These are phyloP conservation scores for Raddia guianensis DNA, from an alignment of 176 grass and related monocot species.

Conservation along the genomic window DNA sequence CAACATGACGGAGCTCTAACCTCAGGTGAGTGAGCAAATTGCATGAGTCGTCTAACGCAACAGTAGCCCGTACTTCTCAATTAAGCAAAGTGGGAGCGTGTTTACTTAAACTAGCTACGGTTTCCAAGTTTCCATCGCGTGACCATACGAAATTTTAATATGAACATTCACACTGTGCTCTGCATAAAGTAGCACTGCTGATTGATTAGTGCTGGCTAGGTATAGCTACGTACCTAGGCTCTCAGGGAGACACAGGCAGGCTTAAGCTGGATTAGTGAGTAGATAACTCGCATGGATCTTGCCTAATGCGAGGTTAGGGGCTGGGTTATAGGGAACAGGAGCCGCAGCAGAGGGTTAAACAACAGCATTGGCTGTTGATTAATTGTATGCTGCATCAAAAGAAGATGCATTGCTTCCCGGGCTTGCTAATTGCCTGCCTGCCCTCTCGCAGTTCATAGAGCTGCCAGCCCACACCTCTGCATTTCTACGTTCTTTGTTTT, in stretches of 20 bases:
- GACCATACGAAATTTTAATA: neutral
- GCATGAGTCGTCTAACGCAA: neutral
- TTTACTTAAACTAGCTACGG: neutral
- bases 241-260: slow-evolving; percentile 7
- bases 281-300: neutral
- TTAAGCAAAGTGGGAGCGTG: neutral
- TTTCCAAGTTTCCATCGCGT: neutral
- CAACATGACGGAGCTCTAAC: neutral
- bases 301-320: slow-evolving; percentile 25
- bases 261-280: slow-evolving; percentile 30
- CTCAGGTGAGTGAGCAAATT: neutral
- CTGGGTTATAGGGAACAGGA: slow-evolving; percentile 28
- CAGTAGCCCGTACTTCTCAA: neutral
- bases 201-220: neutral
- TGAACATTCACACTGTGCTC: neutral
- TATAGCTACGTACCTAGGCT: neutral
- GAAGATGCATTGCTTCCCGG: slow-evolving; percentile 19
- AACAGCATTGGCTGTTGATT: neutral
- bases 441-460: slow-evolving; percentile 20
- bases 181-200: neutral
- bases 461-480: neutral
- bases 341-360: slow-evolving; percentile 31
- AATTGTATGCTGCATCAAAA: slow-evolving; percentile 35
- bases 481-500: neutral
- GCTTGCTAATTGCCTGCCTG: neutral